Evolutionary conservation across 805 yeast species (phyloP), one percentile per base, ranked within the genome.

Genomic region (Dipodascopsis uninucleata): DNA sequence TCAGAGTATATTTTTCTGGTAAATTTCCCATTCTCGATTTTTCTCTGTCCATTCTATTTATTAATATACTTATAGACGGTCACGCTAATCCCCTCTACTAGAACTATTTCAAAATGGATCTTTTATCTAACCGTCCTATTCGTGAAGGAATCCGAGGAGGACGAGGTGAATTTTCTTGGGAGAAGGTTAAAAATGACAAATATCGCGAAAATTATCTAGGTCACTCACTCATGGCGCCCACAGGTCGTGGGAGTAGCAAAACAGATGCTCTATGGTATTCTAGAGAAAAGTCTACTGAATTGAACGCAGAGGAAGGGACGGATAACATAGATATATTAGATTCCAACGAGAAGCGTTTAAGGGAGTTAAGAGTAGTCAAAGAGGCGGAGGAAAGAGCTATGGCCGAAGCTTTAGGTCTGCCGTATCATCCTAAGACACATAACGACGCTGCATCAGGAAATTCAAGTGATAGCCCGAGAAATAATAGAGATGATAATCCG

Each of bases 161-260:
- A 9, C 49, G 51, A 17, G 55, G 45, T 16, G 45, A 40, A 12
- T 59, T 59, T 34, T 41, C 48, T 20, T 59, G 62, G 62, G 62
- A 58, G 20, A 42, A 47, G 21, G 61, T 59, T 23, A 56, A 58
- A 39, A 25, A 43, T 5, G 62, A 59, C 41, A 55, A 55, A 23
- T 45, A 59, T 31, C 55, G 58, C 3, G 58, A 45, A 28, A 48
- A 57, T 36, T 59, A 59, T 31, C 54, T 59, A 17, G 62, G 62
- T 5, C 53, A 55, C 40, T 55, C 60, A 17, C 38, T 59, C 17
- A 59, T 59, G 61, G 62, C 63, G 4, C 63, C 62, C 2, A 28
- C 43, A 2, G 58, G 58, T 10, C 44, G 62, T 7, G 47, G 61
- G 53, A 55, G 48, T 14, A 35, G 45, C 16, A 45, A 52, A 10